Conservation (phyloP, 345 rosid species). For the Limnanthes douglasii region DNA sequence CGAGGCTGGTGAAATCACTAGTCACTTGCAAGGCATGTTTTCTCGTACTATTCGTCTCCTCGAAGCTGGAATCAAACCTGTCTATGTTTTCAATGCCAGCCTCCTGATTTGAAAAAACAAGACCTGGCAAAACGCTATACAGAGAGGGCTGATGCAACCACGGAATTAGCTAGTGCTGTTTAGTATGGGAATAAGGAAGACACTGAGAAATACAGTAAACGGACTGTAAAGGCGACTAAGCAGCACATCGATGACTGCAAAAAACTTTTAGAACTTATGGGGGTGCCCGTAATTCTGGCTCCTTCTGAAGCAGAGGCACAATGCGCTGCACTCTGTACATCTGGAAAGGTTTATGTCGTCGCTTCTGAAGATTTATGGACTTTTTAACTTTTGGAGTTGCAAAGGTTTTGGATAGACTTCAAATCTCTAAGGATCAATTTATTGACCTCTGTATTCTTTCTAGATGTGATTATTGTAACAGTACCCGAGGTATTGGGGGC, state of each 20-base stretch:
- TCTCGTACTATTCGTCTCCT: conserved; percentile 53
- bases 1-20: conserved; percentile 78
- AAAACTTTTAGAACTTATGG: conserved; percentile 48
- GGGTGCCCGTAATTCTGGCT: conserved; percentile 63
- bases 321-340: conserved; percentile 58
- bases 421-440: conserved; percentile 60
- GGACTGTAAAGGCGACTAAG: conserved; percentile 58
- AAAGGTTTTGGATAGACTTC: conserved; percentile 54
- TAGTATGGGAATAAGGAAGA: conserved; percentile 51
- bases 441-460: conserved; percentile 68
- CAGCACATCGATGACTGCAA: conserved; percentile 68
- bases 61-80: conserved; percentile 68
- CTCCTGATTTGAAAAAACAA: conserved; percentile 57
- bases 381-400: conserved; percentile 71
- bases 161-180: conserved; percentile 31
- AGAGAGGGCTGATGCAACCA: conserved; percentile 47
- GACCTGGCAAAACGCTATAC: conserved; percentile 63
- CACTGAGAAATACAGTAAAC: conserved; percentile 57
- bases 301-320: conserved; percentile 69
- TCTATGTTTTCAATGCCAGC: conserved; percentile 61
- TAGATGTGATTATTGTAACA: conserved; percentile 73
- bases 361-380: conserved; percentile 88
- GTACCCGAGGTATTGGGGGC: conserved; percentile 35
- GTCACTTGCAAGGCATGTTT: conserved; percentile 78
- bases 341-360: conserved; percentile 57